Conservation (phyloP, 163 green algal genomes). For the Chloromonas sp. region DNA sequence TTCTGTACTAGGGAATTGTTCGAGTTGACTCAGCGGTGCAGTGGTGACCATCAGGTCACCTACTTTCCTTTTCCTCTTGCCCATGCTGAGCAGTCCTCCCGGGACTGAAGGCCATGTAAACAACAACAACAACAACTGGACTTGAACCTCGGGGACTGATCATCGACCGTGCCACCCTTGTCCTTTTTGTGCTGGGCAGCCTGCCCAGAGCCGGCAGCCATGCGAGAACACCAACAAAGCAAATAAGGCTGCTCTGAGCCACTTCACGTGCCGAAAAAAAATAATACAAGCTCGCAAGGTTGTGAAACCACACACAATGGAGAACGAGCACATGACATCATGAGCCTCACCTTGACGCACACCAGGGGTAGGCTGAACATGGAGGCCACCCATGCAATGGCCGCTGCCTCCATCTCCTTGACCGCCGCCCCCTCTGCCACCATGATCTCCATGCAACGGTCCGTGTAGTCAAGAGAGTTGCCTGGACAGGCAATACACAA, state of each 20-base stretch:
- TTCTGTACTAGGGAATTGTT: no score
- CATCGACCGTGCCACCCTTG: background rate
- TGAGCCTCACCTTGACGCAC: conserved; percentile 68
- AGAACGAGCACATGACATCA: background rate
- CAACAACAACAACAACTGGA: background rate
- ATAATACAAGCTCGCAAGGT: no score
- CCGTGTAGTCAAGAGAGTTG: conserved; percentile 88
- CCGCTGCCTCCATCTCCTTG: conserved; percentile 94
- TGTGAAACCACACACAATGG: no score
- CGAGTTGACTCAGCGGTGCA: background rate
- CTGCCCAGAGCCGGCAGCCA: background rate
- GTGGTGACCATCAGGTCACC: background rate
- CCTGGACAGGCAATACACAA: conserved; percentile 27
- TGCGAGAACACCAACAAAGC: no score
- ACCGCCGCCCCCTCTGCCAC: conserved; percentile 53
- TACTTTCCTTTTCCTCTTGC: background rate
- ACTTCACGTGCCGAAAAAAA: no score
- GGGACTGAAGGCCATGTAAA: no score
- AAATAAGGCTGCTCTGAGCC: no score
- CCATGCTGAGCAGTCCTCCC: no score
- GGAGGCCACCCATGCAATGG: conserved; percentile 66
- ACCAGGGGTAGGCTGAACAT: conserved; percentile 78
- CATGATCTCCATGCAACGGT: conserved; percentile 22
- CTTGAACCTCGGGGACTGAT: background rate
- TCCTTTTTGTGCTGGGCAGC: background rate